These are phyloP conservation scores for Fusarium mexicanum DNA, from an alignment of 2,329 filamentous ascomycete species.

Conservation along the genomic window DNA sequence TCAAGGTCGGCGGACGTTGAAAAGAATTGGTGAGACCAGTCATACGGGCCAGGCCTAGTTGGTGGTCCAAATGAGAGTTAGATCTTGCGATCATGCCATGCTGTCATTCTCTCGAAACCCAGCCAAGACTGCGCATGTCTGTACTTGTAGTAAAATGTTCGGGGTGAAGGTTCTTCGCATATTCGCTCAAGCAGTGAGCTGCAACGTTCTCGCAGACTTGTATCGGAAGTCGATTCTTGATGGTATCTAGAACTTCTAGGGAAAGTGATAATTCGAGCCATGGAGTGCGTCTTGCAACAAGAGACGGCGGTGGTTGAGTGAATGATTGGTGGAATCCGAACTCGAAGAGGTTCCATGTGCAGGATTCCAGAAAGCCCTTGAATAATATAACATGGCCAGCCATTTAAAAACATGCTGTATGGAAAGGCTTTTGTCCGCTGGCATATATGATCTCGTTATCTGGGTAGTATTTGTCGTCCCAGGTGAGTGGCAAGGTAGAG, in stretches of 20 bases:
- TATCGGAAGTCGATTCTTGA: not conserved
- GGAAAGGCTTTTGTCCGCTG: too few species aligned
- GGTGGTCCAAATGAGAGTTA: not conserved
- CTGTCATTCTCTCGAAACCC: not conserved
- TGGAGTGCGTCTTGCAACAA: not conserved
- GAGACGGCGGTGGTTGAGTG: not conserved
- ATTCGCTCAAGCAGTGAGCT: not conserved
- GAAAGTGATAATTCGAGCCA: not conserved
- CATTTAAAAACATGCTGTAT: too few species aligned
- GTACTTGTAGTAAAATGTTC: not conserved
- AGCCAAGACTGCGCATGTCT: rapidly evolving
- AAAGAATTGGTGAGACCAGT: too few species aligned
- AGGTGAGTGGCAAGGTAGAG: too few species aligned
- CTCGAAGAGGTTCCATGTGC: not conserved
- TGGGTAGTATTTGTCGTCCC: too few species aligned
- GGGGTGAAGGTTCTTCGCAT: not conserved
- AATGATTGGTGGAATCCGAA: rapidly evolving
- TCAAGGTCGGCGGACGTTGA: not conserved
- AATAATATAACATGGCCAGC: too few species aligned
- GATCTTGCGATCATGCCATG: not conserved
- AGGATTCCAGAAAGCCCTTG: too few species aligned
- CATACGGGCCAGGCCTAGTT: not conserved
- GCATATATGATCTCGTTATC: rapidly evolving
- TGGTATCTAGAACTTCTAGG: rapidly evolving
- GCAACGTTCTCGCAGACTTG: not conserved